Evolutionary conservation across 2,329 filamentous ascomycete species (phyloP), one percentile per base, ranked within the genome.

Genomic region (Aspergillus thermomutatus): DNA sequence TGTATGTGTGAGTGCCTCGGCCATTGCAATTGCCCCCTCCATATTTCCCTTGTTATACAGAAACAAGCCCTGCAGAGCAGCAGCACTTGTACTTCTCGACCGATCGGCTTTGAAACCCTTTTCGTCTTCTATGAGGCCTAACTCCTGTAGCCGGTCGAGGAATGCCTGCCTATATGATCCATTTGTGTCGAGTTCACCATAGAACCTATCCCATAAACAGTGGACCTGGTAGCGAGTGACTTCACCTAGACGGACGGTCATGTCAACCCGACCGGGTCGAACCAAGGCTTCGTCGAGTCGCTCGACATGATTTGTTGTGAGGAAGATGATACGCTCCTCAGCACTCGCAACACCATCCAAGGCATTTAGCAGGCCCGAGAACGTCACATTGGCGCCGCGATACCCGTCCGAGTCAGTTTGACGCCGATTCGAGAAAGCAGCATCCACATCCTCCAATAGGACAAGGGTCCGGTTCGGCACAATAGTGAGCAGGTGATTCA

Each of bases 251-350:
- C 91, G 85, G 3, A 96, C 84, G 64, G 91, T 94, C 88, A 97
- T 89, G 74, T 99, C 94, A 0, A 99, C 92, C 50, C 94, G 84
- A 0, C 94, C 94, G 0, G 94, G 94, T 25, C 94, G 83, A 49
- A 97, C 91, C 45, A 99, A 77, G 3, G 94, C 94, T 59, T 91
- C 88, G 68, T 97, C 92, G 1, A 97, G 82, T 43, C 91, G 84
- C 63, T 97, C 92, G 40, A 96, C 86, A 69, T 97, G 91, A 69
- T 99, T 99, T 21, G 93, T 96, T 1, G 94, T 99, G 60, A 96
- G 80, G 74, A 99, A 96, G 1, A 95, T 87, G 60, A 99, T 90
- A 53, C 94, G 85, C 77, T 97, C 93, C 72, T 97, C 94, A 11
- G 92, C 91, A 52, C 92, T 95, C 6, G 92, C 92, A n/a, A 97